A percentile compares a stretch with the other conserved stretches of the same genome.
Evolutionary conservation across 495 filamentous ascomycete species (phyloP).

Genomic region (Cryomyces minteri): DNA sequence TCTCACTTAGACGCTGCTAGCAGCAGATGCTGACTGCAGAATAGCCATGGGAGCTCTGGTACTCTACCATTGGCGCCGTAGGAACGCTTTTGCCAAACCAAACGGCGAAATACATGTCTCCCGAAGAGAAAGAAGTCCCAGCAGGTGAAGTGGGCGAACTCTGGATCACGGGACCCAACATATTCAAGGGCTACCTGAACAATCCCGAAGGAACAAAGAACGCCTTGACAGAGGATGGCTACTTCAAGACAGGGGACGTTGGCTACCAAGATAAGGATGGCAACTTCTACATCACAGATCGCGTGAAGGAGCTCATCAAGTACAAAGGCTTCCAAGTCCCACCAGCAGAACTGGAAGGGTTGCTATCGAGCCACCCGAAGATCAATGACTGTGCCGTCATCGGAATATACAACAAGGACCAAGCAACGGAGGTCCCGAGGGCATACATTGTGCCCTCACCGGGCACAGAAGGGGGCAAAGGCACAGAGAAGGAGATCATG

Average conservation of each 20-base stretch:
- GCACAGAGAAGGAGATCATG: conserved; percentile 16
- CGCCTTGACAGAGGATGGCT: conserved; percentile 52
- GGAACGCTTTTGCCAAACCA: conserved; percentile 68
- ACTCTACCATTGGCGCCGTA: conserved; percentile 55
- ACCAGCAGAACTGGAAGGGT: conserved; percentile 22
- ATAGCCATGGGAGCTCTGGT: conserved; percentile 64
- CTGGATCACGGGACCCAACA: conserved; percentile 57
- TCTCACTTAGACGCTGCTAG: conserved; percentile 28
- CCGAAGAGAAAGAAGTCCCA: conserved; percentile 19
- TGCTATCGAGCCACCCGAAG: conserved; percentile 12
- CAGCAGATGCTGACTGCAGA: conserved; percentile 22
- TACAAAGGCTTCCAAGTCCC: conserved; percentile 30
- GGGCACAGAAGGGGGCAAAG: conserved; percentile 8
- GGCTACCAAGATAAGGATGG: conserved; percentile 38
- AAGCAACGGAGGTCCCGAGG: conserved; percentile 21
- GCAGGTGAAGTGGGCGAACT: conserved; percentile 28
- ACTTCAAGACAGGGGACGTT: conserved; percentile 70
- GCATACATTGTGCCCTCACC: conserved; percentile 18
- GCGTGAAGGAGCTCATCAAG: conserved; percentile 36
- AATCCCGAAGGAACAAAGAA: conserved; percentile 42
- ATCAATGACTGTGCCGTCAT: conserved; percentile 23
- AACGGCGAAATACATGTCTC: conserved; percentile 58
- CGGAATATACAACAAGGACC: conserved; percentile 18
- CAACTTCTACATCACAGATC: conserved; percentile 33
- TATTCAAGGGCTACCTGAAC: conserved; percentile 66